Evolutionary conservation across 2,329 filamentous ascomycete species (phyloP), one percentile per base, ranked within the genome.

Genomic region (Penicillium capsulatum): DNA sequence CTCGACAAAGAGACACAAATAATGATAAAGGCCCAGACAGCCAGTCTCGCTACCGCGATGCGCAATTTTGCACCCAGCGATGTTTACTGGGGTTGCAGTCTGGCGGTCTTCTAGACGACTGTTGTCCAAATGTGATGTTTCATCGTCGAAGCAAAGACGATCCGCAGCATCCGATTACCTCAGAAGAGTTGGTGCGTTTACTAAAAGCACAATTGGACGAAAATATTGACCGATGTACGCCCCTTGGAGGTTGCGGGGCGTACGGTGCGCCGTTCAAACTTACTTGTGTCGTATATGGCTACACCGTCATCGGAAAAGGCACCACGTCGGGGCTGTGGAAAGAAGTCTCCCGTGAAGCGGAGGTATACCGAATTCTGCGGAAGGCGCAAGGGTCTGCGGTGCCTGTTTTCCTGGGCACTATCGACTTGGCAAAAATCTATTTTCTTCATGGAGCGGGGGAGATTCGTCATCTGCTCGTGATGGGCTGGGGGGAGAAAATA

Each of bases 191-290:
- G 16, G 42, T 61, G 19, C 19, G 33, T 7, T 17, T 43, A 15
- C 11, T 58, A 8, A 58, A 59, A 9, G 11, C 31, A 30, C 53
- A 60, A 42, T 38, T 61, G 2, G 53, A 58, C 38, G 20, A 53
- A 22, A 34, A 57, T 14, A 32, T 60, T 26, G 55, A 55, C 27
- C 29, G 44, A 31, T 58, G 51, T 30, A 54, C 45, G 1, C 55
- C 54, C 10, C 31, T 57, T 14, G 50, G 55, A 4, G 6, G 5
- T 11, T n/a, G 26, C n/a, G 26, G 26, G 26, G 51, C 49, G 14
- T 56, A 38, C 11, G 56, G 57, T 5, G 55, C 51, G 10, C 51
- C 50, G 9, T 60, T 61, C 38, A 60, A 59, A 36, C 27, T 61
- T 13, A 55, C 52, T 3, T 57, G 42, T 40, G 19, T 31, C 7